Conservation (phyloP, 495 filamentous ascomycete genomes). For the Annulohypoxylon stygium region DNA sequence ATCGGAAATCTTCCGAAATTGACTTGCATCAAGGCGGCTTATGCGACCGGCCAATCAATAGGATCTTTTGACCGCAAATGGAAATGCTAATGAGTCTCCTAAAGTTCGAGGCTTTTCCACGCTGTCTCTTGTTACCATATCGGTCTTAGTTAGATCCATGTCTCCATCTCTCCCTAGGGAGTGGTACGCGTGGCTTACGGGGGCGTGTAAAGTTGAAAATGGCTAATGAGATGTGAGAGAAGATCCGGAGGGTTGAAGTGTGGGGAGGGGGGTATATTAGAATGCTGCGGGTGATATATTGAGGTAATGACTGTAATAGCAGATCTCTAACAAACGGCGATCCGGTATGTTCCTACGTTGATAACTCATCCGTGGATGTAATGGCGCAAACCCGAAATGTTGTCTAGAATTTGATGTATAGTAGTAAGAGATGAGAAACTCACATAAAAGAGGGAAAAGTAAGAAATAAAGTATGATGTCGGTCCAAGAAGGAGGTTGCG, state of each 20-base stretch:
- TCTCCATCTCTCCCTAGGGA: slow-evolving; percentile 10
- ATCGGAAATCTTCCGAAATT: slow-evolving; percentile 44
- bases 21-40: slow-evolving; percentile 49
- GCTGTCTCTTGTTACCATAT: slow-evolving; percentile 19
- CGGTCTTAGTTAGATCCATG: slow-evolving; percentile 18
- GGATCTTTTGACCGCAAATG: slow-evolving; percentile 43
- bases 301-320: not conserved
- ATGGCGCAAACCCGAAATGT: not conserved
- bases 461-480: not conserved
- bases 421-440: not conserved
- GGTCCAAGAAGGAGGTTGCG: not conserved
- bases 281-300: slow-evolving; percentile 11
- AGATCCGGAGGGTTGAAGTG: slow-evolving; percentile 16
- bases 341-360: not conserved
- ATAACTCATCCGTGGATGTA: not conserved
- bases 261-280: slow-evolving; percentile 31
- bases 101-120: slow-evolving; percentile 11
- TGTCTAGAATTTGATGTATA: not conserved
- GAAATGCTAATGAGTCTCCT: slow-evolving; percentile 34
- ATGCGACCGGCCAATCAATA: slow-evolving; percentile 48
- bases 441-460: not conserved
- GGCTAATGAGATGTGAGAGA: not conserved
- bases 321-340: not conserved
- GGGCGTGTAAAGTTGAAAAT: slow-evolving; percentile 14
- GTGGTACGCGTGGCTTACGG: slow-evolving; percentile 10